Evolutionary conservation across 805 yeast genomes (phyloP), one percentile per base, ranked within the genome.

Genomic region (Pichia manshurica): DNA sequence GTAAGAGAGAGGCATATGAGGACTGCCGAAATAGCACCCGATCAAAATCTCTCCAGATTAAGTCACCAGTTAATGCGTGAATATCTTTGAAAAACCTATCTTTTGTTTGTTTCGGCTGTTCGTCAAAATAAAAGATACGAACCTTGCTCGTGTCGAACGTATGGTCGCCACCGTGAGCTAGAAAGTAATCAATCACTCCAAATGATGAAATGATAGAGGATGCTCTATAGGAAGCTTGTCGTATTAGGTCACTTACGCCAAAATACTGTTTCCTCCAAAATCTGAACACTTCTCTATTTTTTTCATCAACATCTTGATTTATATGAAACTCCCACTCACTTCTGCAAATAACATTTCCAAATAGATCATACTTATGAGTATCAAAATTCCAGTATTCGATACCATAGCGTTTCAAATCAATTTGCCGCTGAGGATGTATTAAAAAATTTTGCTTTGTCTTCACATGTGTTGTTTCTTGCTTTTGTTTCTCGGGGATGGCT

Each of bases 311-410:
- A 35, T 42, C 28, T 16, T 35, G 38, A 16, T 28, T 22, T 12
- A 48, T 31, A 36, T 47, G 42, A 25, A 39, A 46, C 32, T 48
- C 50, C 46, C 47, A 51, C 39, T 48, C 54, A 42, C 33, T 42
- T 22, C 46, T 42, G 9, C 3, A 2, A 16, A 36, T 36, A 13
- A 37, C 20, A 8, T 32, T 37, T 10, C 46, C 42, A 31, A 46
- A 36, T n/a, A 22, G 12, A 31, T 46, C 29, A 22, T 4, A 28
- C 16, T 45, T 25, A 31, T 6, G 17, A 1, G n/a, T 19, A 23
- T 29, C 32, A n/a, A 21, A 22, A 2, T 35, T 16, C 49, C 49
- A 46, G 15, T 25, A 3, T 10, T 22, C 31, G 10, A 46, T 45
- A 5, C 31, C 44, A 40, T 39, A 28, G 17, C 13, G 21, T 39